Percentiles rank a stretch among this genome's conserved stretches.
phyloP scores from a whole-genome alignment of 2,329 filamentous ascomycete genomes.

The Ophiostoma ulmi region DNA sequence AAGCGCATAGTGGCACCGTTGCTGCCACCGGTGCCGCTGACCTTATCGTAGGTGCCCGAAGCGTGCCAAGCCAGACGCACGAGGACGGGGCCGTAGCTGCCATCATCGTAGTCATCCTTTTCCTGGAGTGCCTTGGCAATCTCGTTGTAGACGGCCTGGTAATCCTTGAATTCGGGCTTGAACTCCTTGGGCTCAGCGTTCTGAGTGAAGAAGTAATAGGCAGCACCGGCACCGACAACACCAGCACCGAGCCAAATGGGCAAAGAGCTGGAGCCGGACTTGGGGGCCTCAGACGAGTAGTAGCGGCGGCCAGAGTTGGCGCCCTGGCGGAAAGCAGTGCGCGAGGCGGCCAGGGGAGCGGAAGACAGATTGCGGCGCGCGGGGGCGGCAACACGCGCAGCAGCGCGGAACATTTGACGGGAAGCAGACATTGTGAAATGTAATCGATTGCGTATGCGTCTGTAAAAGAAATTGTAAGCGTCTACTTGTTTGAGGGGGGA shows the following conservation, averaged over 20 bases:
- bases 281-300: constrained; percentile 67
- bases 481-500: not conserved
- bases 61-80: constrained; percentile 91
- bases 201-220: constrained; percentile 60
- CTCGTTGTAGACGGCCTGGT: constrained; percentile 90
- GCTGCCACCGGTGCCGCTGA: constrained; percentile 82
- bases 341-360: constrained; percentile 54
- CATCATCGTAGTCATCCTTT: constrained; percentile 93
- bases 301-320: constrained; percentile 57
- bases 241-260: constrained; percentile 57
- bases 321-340: constrained; percentile 67
- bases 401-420: constrained; percentile 53
- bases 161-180: constrained; percentile 75
- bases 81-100: constrained; percentile 88
- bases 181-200: constrained; percentile 54
- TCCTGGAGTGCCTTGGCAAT: constrained; percentile 76
- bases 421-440: constrained; percentile 40
- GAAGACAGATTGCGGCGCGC: constrained; percentile 38
- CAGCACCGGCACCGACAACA: constrained; percentile 57
- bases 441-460: constrained; percentile 5
- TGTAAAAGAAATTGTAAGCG: not conserved
- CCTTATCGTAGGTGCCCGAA: constrained; percentile 85
- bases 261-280: constrained; percentile 39
- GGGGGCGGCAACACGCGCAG: constrained; percentile 49
- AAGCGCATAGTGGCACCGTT: constrained; percentile 98